A percentile compares a stretch with the other conserved stretches of the same genome.
Conservation (phyloP, 2,329 filamentous ascomycete genomes). For the Aspergillus sp. region DNA sequence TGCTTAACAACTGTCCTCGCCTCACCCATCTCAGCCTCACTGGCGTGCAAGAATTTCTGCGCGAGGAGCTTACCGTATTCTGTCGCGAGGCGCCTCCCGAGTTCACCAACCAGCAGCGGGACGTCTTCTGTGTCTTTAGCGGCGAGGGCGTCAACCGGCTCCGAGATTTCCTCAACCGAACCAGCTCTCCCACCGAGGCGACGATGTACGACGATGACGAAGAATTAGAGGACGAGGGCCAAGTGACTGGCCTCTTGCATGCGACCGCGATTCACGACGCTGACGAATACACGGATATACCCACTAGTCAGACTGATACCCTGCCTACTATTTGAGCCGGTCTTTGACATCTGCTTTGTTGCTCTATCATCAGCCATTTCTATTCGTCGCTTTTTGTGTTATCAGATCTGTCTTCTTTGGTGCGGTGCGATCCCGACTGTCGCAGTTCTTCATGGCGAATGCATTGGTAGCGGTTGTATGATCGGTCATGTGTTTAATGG, state of each 20-base stretch:
- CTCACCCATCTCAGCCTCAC: constrained; percentile 94
- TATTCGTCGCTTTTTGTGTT: constrained; percentile 9
- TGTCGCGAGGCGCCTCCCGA: constrained; percentile 85
- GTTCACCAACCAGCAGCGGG: constrained; percentile 91
- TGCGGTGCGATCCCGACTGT: constrained; percentile 19
- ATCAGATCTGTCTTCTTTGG: constrained; percentile 6
- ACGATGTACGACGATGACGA: constrained; percentile 47
- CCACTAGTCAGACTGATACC: constrained; percentile 36
- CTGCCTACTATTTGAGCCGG: constrained; percentile 19
- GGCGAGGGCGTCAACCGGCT: constrained; percentile 77
- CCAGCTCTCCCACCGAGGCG: constrained; percentile 34
- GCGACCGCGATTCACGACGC: constrained; percentile 40
- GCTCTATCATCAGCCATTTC: neutral
- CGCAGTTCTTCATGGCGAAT: constrained; percentile 22
- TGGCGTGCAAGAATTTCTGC: constrained; percentile 85
- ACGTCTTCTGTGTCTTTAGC: constrained; percentile 97
- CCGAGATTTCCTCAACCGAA: constrained; percentile 70
- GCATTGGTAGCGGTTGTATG: constrained; percentile 28
- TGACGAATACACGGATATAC: constrained; percentile 41
- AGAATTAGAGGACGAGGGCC: constrained; percentile 43
- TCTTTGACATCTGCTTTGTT: constrained; percentile 4
- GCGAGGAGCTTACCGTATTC: constrained; percentile 78
- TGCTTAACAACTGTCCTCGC: constrained; percentile 87
- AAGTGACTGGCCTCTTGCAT: constrained; percentile 42
- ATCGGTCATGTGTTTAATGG: constrained; percentile 1